A percentile compares a stretch with the other conserved stretches of the same genome.
These are phyloP conservation scores for Drechslera avenae DNA, from an alignment of 2,329 filamentous ascomycete genomes.

Conservation along the genomic window DNA sequence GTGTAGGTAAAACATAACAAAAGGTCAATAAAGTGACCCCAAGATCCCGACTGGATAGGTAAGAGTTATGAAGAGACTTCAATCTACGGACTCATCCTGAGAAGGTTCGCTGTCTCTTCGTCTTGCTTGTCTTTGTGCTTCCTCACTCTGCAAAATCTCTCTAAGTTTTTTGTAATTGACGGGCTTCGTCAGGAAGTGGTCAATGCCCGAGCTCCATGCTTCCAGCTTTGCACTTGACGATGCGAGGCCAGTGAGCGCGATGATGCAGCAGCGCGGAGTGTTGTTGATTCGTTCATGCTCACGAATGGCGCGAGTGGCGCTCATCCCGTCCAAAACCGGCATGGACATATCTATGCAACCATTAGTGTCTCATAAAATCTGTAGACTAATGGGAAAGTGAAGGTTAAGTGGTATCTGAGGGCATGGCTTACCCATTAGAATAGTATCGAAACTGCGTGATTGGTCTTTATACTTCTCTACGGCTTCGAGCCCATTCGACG, in stretches of 20 bases:
- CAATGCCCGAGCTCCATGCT: slow-evolving; percentile 36
- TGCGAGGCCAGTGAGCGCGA: slow-evolving; percentile 41
- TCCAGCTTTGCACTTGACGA: slow-evolving; percentile 32
- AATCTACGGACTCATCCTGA: neutral
- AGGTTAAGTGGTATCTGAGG: neutral
- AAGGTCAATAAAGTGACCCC: too few relatives aligned
- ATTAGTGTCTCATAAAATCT: neutral
- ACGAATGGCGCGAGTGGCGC: slow-evolving; percentile 42
- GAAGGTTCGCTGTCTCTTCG: neutral
- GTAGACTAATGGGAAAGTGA: neutral
- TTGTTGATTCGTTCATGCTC: slow-evolving; percentile 31
- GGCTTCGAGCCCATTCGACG: slow-evolving; percentile 43
- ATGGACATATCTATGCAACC: slow-evolving; percentile 39
- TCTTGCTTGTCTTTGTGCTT: neutral
- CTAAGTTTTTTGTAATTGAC: slow-evolving; percentile 34
- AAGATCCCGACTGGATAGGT: too few relatives aligned
- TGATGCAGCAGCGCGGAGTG: slow-evolving; percentile 20
- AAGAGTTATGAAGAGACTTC: too few relatives aligned
- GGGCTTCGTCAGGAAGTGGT: slow-evolving; percentile 44
- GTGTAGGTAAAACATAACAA: too few relatives aligned
- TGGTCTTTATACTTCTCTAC: slow-evolving; percentile 30
- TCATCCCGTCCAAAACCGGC: slow-evolving; percentile 47
- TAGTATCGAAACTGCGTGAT: slow-evolving; percentile 23
- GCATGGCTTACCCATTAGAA: slow-evolving; percentile 39
- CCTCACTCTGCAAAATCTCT: slow-evolving; percentile 21